phyloP scores from a whole-genome alignment of 495 filamentous ascomycete species.

The Xylaria palmicola region DNA sequence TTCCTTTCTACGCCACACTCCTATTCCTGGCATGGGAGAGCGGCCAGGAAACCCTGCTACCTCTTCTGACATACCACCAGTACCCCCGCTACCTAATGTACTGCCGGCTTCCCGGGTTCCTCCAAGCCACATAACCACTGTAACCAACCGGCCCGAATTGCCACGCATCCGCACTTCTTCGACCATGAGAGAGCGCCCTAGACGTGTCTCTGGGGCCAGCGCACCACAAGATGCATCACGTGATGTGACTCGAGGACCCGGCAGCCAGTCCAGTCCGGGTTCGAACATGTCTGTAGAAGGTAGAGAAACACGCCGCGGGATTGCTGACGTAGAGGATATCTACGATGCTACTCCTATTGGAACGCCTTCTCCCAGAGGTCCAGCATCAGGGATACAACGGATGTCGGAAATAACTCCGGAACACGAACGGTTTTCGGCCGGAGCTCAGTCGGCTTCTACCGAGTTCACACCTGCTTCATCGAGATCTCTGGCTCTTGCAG shows the following conservation, averaged over 20 bases:
- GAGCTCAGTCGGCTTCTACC: constrained; percentile 14
- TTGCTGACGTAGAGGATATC: constrained; percentile 42
- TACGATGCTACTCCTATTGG: constrained; percentile 57
- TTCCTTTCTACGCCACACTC: constrained; percentile 43
- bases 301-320: constrained; percentile 11
- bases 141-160: constrained; percentile 25
- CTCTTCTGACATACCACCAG: constrained; percentile 29
- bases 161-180: constrained; percentile 27
- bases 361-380: constrained; percentile 30
- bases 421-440: constrained; percentile 17
- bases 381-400: background rate
- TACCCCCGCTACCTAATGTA: constrained; percentile 22
- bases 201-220: background rate
- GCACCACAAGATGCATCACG: background rate
- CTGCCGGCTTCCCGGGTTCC: constrained; percentile 29
- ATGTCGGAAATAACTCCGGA: constrained; percentile 16
- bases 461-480: constrained; percentile 25
- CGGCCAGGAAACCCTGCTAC: background rate
- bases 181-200: background rate
- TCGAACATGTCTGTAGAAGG: constrained; percentile 14
- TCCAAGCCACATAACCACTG: constrained; percentile 19
- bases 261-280: background rate
- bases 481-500: constrained; percentile 13
- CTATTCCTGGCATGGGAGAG: constrained; percentile 21
- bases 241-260: background rate